These are phyloP conservation scores for Ambrosiella xylebori DNA, from an alignment of 2,329 filamentous ascomycete genomes.

Conservation along the genomic window DNA sequence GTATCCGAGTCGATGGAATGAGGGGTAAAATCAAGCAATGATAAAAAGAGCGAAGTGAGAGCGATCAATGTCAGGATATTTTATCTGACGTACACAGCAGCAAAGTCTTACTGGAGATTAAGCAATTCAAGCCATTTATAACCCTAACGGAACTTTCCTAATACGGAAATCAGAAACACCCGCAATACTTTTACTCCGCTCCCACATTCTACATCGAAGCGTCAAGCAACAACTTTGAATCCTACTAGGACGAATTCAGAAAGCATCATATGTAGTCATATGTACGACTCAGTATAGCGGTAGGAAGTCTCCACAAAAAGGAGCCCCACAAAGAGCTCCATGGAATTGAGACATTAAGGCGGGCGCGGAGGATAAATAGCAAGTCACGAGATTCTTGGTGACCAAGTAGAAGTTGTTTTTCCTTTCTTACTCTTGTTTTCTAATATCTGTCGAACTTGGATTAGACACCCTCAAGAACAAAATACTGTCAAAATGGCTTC, in stretches of 20 bases:
- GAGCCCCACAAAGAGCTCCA: not conserved
- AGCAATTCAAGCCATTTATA: not conserved
- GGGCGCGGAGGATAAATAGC: too few relatives aligned
- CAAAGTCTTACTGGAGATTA: too few relatives aligned
- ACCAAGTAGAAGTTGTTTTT: too few relatives aligned
- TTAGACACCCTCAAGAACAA: too few relatives aligned
- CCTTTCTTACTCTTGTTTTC: not conserved
- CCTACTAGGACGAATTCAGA: not conserved
- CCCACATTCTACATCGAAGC: not conserved
- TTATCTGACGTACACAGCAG: too few relatives aligned
- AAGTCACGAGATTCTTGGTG: too few relatives aligned
- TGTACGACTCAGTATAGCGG: not conserved
- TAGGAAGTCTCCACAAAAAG: not conserved
- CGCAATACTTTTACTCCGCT: not conserved
- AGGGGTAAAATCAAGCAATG: too few relatives aligned
- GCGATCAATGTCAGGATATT: too few relatives aligned
- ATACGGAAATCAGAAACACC: not conserved
- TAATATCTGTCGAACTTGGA: not conserved
- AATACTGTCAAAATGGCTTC: constrained; percentile 10
- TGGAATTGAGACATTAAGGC: too few relatives aligned
- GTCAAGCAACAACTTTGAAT: not conserved
- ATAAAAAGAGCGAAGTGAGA: too few relatives aligned
- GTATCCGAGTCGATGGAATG: too few relatives aligned
- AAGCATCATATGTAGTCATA: not conserved
- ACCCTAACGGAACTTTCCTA: not conserved